A percentile compares a stretch with the other conserved stretches of the same genome.
These are phyloP conservation scores for Saitozyma podzolica DNA, from an alignment of 768 basidiomycete genomes.

Conservation along the genomic window DNA sequence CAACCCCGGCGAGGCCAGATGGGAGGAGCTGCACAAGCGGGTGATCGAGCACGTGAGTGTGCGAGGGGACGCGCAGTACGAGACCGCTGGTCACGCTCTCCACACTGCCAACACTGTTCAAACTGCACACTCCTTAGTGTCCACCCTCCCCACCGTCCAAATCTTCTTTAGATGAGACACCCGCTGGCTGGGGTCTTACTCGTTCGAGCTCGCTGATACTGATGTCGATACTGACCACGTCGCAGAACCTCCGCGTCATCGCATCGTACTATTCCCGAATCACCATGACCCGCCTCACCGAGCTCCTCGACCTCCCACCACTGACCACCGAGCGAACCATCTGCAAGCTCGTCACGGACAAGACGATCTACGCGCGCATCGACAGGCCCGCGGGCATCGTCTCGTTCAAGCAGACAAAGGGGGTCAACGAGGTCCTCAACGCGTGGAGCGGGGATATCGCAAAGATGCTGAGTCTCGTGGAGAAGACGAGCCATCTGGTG, in stretches of 20 bases:
- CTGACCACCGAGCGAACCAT: conserved; percentile 85
- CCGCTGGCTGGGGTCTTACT: not conserved
- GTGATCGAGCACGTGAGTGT: conserved; percentile 90
- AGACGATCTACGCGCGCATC: conserved; percentile 88
- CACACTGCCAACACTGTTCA: no score
- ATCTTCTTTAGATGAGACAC: not conserved
- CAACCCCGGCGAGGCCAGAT: conserved; percentile 62
- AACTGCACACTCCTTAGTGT: no score
- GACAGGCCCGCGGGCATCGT: conserved; percentile 90
- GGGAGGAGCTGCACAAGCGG: conserved; percentile 92
- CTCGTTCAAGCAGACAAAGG: conserved; percentile 77
- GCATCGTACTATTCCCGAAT: conserved; percentile 94
- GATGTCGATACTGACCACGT: not conserved
- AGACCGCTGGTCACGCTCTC: no score
- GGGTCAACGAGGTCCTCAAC: conserved; percentile 91
- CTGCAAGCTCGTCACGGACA: conserved; percentile 83
- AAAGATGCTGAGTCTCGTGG: conserved; percentile 82
- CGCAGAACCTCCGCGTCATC: conserved; percentile 91
- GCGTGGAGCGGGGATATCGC: conserved; percentile 98
- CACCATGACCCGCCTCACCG: conserved; percentile 74
- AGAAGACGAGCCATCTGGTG: conserved; percentile 81
- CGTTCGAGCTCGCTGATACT: not conserved
- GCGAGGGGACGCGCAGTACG: no score
- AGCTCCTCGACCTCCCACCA: conserved; percentile 78
- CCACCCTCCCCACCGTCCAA: not conserved